Percentiles rank a stretch among this genome's conserved stretches.
Evolutionary conservation across 345 rosid species (phyloP).

Genomic region (Rhodomyrtus tomentosa): DNA sequence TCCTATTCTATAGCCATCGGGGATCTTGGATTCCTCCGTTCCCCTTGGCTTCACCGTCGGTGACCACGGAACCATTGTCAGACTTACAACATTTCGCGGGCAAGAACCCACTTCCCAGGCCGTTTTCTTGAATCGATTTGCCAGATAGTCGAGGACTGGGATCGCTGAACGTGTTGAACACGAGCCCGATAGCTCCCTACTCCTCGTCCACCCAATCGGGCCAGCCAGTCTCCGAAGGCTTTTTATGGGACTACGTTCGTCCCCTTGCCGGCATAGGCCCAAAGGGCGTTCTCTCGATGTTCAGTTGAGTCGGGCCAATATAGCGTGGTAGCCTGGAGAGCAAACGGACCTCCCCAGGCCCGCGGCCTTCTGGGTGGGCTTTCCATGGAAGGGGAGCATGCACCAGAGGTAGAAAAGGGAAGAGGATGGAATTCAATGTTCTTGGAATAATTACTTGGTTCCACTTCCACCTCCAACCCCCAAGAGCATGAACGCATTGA

Average conservation of each 20-base stretch:
- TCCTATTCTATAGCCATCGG: slow-evolving; percentile 17
- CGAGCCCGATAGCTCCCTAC: neutral
- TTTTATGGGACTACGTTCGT: no score
- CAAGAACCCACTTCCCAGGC: slow-evolving; percentile 26
- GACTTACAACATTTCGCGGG: slow-evolving; percentile 18
- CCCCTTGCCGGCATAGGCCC: neutral
- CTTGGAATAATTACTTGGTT: slow-evolving; percentile 7
- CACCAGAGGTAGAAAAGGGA: slow-evolving; percentile 21
- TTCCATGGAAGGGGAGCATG: slow-evolving; percentile 18
- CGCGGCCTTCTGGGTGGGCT: neutral
- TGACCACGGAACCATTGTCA: neutral
- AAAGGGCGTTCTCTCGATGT: slow-evolving; percentile 8
- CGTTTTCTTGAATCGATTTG: slow-evolving; percentile 4
- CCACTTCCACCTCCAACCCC: slow-evolving; percentile 19
- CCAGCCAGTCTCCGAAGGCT: no score
- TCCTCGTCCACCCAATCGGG: neutral
- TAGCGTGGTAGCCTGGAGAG: slow-evolving; percentile 9
- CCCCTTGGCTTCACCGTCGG: neutral
- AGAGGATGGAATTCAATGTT: slow-evolving; percentile 4
- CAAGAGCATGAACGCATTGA: slow-evolving; percentile 7
- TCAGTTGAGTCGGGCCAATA: slow-evolving; percentile 10
- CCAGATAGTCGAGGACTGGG: slow-evolving; percentile 25
- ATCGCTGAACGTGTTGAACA: slow-evolving; percentile 29
- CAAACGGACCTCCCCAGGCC: neutral
- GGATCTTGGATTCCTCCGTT: neutral